Evolutionary conservation across 768 basidiomycete species (phyloP), one percentile per base, ranked within the genome.

Genomic region (Pholiota conissans): DNA sequence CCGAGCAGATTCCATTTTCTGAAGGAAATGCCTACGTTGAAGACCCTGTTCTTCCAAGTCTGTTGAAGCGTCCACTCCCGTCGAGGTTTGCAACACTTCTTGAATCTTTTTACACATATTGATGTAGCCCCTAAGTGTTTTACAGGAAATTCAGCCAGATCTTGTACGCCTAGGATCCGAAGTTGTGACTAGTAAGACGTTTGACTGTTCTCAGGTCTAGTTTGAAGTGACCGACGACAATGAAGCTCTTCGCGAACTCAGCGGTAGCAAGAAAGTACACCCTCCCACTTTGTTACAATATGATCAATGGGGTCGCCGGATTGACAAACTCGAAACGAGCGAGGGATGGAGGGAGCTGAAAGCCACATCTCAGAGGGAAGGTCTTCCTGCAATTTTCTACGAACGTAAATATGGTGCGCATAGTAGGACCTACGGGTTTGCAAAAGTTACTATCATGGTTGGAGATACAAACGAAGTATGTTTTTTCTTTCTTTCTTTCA

Each of bases 321-420:
- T 90, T 7, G 90, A 93, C 67, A 70, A 73, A 3, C 78, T 93
- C 0, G 75, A 84, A 35, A 90, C 88, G 1, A 86, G 85, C 16
- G 88, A 90, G 65, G 87, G 84, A 0, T 93, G 90, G 90, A 75
- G 85, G 13, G 75, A 74, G 18, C 74, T 92, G 61, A 90, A 89
- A 69, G 82, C 79, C 0, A 65, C 84, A 24, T 77, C 79, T 30
- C 83, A 87, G 61, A 74, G 78, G 53, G 87, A 89, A 68, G 90
- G 90, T 8, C 66, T 87, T 18, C 81, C 87, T 1, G 83, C 77
- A 10, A 87, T 89, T 47, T 81, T 85, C 62, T 89, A 88, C 62
- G 86, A 89, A 59, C 79, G 89, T 13, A 79, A 75, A 62, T 84
- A 84, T 46, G 72, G 74, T 1, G 84, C 86, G 58, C 75, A 82